Conservation (phyloP, 495 filamentous ascomycete species). For the Daldinia decipiens region DNA sequence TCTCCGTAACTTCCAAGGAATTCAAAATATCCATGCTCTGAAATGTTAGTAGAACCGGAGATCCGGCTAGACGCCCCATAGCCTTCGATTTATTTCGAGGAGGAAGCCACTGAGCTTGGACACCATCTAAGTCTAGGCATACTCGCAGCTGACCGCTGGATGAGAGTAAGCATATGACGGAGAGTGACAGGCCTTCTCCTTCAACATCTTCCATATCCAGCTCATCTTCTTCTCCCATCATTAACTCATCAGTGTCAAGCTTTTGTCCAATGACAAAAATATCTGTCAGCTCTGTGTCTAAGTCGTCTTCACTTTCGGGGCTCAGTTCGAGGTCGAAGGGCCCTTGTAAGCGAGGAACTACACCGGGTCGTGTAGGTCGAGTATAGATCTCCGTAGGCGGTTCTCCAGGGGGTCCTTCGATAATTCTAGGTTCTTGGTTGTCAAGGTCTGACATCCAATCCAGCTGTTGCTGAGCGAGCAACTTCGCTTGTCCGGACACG, state of each 20-base stretch:
- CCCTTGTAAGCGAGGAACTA: constrained; percentile 83
- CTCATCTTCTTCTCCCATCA: constrained; percentile 69
- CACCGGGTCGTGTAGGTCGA: constrained; percentile 75
- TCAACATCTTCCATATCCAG: constrained; percentile 64
- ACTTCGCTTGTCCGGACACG: constrained; percentile 64
- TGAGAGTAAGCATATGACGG: constrained; percentile 79
- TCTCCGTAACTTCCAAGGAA: constrained; percentile 58
- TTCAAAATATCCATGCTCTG: constrained; percentile 70
- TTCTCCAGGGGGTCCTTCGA: constrained; percentile 54
- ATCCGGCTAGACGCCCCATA: constrained; percentile 45
- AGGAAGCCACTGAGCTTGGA: constrained; percentile 88
- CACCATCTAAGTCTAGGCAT: constrained; percentile 80
- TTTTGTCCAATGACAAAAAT: constrained; percentile 65
- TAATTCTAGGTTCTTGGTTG: constrained; percentile 71
- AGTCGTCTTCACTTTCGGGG: constrained; percentile 70
- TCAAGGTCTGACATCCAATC: constrained; percentile 87
- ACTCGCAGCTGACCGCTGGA: constrained; percentile 77
- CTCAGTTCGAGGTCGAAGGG: constrained; percentile 78
- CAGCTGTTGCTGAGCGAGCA: constrained; percentile 74
- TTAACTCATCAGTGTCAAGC: constrained; percentile 65
- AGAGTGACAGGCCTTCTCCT: constrained; percentile 73
- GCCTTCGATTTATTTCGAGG: constrained; percentile 59
- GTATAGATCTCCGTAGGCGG: constrained; percentile 68
- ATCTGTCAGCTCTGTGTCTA: constrained; percentile 69
- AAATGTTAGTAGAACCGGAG: constrained; percentile 59